Base-by-base conservation (phyloP, 768 basidiomycete genomes). In the Boletus rex-veris region DNA sequence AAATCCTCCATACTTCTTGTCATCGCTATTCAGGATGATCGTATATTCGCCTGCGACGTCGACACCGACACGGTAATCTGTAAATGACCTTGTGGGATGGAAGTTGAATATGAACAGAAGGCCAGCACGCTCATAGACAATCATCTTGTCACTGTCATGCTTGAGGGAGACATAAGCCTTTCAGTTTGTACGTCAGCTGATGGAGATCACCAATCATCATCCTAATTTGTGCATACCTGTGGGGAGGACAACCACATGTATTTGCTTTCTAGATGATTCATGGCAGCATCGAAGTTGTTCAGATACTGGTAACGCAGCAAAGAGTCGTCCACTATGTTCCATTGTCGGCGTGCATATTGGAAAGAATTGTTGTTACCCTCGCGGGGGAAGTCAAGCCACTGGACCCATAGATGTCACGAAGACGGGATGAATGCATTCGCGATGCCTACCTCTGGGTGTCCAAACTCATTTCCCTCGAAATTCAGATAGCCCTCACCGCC, bases 381-480 rank as follows among this genome's bases (percentile, higher is more conserved):
- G 30, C 97, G 89, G 39, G 97, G 97, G 74, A 99, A 99, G 72
- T 99, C 97, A 63, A 99, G 92, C 97, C 97, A 99, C 85, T 92
- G 45, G 15, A 50, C n/a, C 41, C 5, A 24, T 39, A 19, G 7
- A 46, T 19, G 33, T 58, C 31, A 42, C 24, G 41, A 40, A 26
- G 43, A 26, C 1, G 16, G 28, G 14, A 38, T 41, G 4, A 38
- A 43, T 18, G 18, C 24, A 16, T 47, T 43, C 33, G 26, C 3
- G 19, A 44, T 19, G 67, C 75, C 43, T 57, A 87, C 92, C 76
- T 99, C 96, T 11, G 96, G 96, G 70, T 99, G 96, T 40, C 96
- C 96, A 66, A 99, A 99, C 67, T 99, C 96, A 59, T 98, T 98
- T 31, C 92, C 94, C 71, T 96, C 93, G 52, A 99, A 99, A 72